These are phyloP conservation scores for Aspergillus sclerotioniger DNA, from an alignment of 495 filamentous ascomycete species.

Conservation along the genomic window DNA sequence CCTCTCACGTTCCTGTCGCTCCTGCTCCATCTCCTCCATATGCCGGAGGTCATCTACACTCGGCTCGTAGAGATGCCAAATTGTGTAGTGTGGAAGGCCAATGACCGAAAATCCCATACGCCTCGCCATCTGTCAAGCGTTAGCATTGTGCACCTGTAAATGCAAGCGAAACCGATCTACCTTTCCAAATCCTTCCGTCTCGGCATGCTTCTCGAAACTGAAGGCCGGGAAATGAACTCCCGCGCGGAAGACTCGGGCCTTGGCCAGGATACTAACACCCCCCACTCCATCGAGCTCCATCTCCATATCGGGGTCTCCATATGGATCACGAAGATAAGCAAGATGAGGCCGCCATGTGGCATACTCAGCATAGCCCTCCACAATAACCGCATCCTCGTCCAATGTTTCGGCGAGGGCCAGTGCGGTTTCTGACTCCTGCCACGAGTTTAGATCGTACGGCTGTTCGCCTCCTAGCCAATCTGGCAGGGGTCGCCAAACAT, in stretches of 20 bases:
- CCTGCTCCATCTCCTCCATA: conserved; percentile 95
- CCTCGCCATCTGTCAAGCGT: conserved; percentile 78
- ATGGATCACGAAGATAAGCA: conserved; percentile 94
- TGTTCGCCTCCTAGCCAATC: conserved; percentile 99
- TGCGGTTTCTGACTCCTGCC: conserved; percentile 98
- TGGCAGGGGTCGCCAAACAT: conserved; percentile 97
- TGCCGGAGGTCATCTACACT: conserved; percentile 95
- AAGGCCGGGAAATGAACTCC: conserved; percentile 98
- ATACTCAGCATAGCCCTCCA: conserved; percentile 99
- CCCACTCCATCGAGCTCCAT: conserved; percentile 99
- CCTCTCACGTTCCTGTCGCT: conserved; percentile 67
- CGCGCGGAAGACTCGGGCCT: conserved; percentile 88
- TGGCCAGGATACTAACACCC: conserved; percentile 95
- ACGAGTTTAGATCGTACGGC: conserved; percentile 97
- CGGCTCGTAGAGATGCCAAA: conserved; percentile 99
- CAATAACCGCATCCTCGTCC: conserved; percentile 98
- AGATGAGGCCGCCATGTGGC: conserved; percentile 98
- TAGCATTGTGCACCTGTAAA: conserved; percentile 24
- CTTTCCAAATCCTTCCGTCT: conserved; percentile 99
- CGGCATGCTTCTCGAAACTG: conserved; percentile 97
- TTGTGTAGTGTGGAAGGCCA: conserved; percentile 95
- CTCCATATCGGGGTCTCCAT: conserved; percentile 97
- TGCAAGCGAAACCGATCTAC: conserved; percentile 41
- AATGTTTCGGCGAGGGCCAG: conserved; percentile 89
- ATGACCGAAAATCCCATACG: conserved; percentile 96